Conservation (phyloP, 208 protist species). For the Leishmania lainsoni region DNA sequence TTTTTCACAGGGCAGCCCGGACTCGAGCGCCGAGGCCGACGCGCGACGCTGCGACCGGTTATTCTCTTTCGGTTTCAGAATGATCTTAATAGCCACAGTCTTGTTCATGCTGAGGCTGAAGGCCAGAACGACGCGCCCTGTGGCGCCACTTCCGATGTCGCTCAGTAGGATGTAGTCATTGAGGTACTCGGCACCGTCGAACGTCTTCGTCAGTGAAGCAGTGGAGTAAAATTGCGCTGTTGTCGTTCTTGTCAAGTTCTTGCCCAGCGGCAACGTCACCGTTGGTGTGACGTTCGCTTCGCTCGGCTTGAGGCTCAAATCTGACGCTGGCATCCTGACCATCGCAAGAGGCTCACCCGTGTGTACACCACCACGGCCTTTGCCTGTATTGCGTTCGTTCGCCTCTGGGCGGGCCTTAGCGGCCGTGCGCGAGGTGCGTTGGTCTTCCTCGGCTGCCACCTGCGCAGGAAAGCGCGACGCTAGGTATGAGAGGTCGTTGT, state of each 20-base stretch:
- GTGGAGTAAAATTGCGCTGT: constrained; percentile 31
- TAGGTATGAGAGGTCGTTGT: background rate
- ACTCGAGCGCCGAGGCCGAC: background rate
- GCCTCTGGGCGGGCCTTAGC: background rate
- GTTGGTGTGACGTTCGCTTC: background rate
- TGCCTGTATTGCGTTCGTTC: background rate
- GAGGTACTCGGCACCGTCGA: constrained; percentile 42
- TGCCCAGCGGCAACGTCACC: background rate
- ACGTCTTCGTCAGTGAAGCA: constrained; percentile 31
- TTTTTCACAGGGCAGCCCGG: background rate
- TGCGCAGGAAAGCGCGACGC: background rate
- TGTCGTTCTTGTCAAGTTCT: background rate
- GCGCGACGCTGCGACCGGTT: constrained; percentile 12
- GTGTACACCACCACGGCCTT: background rate
- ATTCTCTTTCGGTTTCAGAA: constrained; percentile 57
- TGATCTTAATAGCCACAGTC: constrained; percentile 79
- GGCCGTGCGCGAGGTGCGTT: background rate
- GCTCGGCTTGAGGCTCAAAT: background rate
- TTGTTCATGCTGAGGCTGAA: constrained; percentile 47
- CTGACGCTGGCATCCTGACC: background rate
- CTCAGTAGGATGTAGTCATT: constrained; percentile 81
- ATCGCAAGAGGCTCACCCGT: background rate
- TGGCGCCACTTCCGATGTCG: constrained; percentile 72
- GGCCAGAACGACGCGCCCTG: constrained; percentile 66
- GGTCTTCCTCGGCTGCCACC: background rate